These are phyloP conservation scores for Sodiomyces alkalinus DNA, from an alignment of 2,329 filamentous ascomycete genomes.

Conservation along the genomic window DNA sequence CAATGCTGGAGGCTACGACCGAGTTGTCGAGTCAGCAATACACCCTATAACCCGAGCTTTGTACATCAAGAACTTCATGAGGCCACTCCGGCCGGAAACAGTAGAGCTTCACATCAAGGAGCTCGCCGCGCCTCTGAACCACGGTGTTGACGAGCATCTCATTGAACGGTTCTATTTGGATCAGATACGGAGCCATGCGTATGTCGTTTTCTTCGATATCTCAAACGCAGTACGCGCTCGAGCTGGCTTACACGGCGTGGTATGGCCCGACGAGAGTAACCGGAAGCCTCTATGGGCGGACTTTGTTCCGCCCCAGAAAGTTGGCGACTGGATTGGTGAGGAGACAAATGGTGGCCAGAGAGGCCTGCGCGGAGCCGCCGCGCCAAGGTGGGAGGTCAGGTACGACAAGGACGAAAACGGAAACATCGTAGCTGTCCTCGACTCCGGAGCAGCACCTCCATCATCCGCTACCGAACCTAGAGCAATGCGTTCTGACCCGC, in stretches of 20 bases:
- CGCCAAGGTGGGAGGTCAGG: slow-evolving; percentile 53
- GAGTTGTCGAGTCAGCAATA: slow-evolving; percentile 36
- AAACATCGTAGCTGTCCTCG: slow-evolving; percentile 37
- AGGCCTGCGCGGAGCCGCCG: slow-evolving; percentile 22
- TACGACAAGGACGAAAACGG: slow-evolving; percentile 47
- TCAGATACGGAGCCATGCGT: slow-evolving; percentile 73
- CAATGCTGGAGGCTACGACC: slow-evolving; percentile 19
- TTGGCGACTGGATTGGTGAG: slow-evolving; percentile 57
- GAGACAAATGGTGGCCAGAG: slow-evolving; percentile 53
- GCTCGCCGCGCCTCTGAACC: slow-evolving; percentile 46
- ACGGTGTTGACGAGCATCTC: slow-evolving; percentile 33
- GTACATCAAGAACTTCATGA: slow-evolving; percentile 84
- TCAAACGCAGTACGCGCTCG: slow-evolving; percentile 65
- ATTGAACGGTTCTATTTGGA: slow-evolving; percentile 67
- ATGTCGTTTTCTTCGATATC: slow-evolving; percentile 55
- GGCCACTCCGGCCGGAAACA: slow-evolving; percentile 56
- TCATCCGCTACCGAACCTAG: no score
- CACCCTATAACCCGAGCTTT: slow-evolving; percentile 63
- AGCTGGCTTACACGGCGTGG: slow-evolving; percentile 55
- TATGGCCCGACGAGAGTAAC: slow-evolving; percentile 79
- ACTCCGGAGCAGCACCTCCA: slow-evolving; percentile 10
- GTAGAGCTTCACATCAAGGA: slow-evolving; percentile 55
- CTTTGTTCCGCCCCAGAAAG: slow-evolving; percentile 65
- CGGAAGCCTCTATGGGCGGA: slow-evolving; percentile 79
- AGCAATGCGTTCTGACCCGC: no score